Base-by-base conservation (phyloP, 1,139 yeast species). In the Pichia sp. region DNA sequence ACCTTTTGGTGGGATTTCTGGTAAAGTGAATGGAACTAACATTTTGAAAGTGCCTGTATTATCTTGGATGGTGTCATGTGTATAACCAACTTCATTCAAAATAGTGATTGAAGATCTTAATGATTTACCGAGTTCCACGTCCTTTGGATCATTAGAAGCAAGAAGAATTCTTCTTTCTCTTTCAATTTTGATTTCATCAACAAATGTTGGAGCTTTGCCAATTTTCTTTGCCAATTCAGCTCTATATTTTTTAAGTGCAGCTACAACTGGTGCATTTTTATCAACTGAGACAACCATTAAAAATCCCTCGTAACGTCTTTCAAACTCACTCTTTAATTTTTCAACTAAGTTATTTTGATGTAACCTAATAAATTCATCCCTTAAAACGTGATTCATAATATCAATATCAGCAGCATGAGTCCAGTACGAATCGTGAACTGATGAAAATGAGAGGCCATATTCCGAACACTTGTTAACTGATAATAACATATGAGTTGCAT, bases 351-450 rank as follows among this genome's bases (percentile, higher is more conserved):
- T 82, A 27, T 77, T 80, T 51, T 77, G 77, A 65, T 92, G 97
- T 51, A 92, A 71, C 43, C 75, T 70, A 53, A 92, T 85, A 66
- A 92, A 92, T 51, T 87, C 82, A 39, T 85, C 81, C 62, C 99
- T 79, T 53, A 92, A 71, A 43, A 76, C 70, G n/a, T 59, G 61
- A 64, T 83, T 88, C 94, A 92, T 84, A 8, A 59, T 63, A 55
- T 82, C 84, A 32, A 92, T 80, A 62, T 87, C 94, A 39, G 80
- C 71, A 1, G 98, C 97, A 66, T 94, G 98, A 0, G 98, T 89
- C 99, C 99, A 92, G 65, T 87, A 92, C 1, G 97, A 90, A 66
- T 92, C 99, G 67, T 92, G 99, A 32, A 92, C 99, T 0, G 97
- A 83, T 0, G 98, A 97, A 72, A 94, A 92, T n/a, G 80, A 72